Evolutionary conservation across 495 filamentous ascomycete genomes (phyloP), one percentile per base, ranked within the genome.

Genomic region (Aspergillus biplanus): DNA sequence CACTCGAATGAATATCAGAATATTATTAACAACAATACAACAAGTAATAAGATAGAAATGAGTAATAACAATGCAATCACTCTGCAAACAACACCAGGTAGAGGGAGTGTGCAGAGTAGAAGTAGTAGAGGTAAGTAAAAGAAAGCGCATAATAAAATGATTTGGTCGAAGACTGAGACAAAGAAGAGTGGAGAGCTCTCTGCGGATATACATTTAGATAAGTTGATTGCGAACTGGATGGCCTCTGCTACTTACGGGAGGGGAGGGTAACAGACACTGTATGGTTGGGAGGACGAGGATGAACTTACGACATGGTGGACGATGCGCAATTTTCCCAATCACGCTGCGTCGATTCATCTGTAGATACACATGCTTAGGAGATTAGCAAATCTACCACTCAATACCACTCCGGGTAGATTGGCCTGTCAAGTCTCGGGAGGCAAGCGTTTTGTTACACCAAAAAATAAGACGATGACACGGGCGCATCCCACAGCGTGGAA

Each of bases 271-370:
- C 27, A 47, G 52, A 53, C 33, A 21, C 15, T 61, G 35, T 33
- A 42, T 46, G 58, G n/a, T 33, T 32, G 61, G 52, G 63, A 64
- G 63, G 58, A 73, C 69, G 73, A 71, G 63, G 68, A 65, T 65
- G 60, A 68, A 83, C 80, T 83, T 80, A 83, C 80, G 80, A 82
- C 80, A 83, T 83, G 66, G 72, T 80, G 75, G 75, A 76, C 59
- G 70, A 71, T 68, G 69, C 65, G 69, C 64, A 67, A 61, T 65
- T 66, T 69, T 72, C 70, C 67, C 76, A 77, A 76, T 73, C 76
- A 78, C 71, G 69, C 70, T 69, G 67, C 67, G 70, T 58, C 68
- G 69, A 72, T 69, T 78, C 76, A 79, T 78, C 75, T 78, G 76
- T 75, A 76, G 69, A 74, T 75, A 75, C 75, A 78, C 67, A 71